Percentiles rank a stretch among this genome's conserved stretches.
Evolutionary conservation across 768 basidiomycete species (phyloP).

Genomic region (Antrodiella citrinella): DNA sequence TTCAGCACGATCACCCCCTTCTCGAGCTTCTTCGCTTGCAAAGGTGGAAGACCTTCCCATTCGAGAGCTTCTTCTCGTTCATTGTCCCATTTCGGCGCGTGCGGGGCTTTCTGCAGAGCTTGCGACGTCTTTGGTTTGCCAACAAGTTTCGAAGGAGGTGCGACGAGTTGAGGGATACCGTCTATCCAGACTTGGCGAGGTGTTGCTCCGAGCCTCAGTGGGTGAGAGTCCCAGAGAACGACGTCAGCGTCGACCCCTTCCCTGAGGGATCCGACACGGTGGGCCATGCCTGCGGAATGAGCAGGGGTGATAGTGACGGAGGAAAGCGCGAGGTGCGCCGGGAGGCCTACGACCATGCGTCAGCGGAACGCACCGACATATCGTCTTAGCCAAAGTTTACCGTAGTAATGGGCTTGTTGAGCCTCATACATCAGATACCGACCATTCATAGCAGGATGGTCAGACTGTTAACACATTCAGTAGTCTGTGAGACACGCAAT

Average conservation of each 20-base stretch:
- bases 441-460: conserved; percentile 58
- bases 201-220: conserved; percentile 35
- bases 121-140: conserved; percentile 17
- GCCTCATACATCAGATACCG: conserved; percentile 79
- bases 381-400: conserved; percentile 18
- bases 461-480: conserved; percentile 44
- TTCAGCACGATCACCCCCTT: conserved; percentile 45
- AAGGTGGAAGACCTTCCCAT: conserved; percentile 71
- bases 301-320: conserved; percentile 74
- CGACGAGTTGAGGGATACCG: conserved; percentile 62
- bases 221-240: conserved; percentile 37
- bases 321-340: conserved; percentile 58
- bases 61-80: conserved; percentile 54
- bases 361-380: neutral
- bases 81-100: conserved; percentile 61
- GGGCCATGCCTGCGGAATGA: conserved; percentile 62
- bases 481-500: no score
- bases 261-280: conserved; percentile 65
- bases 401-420: conserved; percentile 77
- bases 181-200: conserved; percentile 71
- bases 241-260: conserved; percentile 31
- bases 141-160: conserved; percentile 11
- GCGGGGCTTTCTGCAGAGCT: conserved; percentile 34
- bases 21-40: conserved; percentile 34
- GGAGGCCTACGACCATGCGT: conserved; percentile 27